Evolutionary conservation across 495 filamentous ascomycete species (phyloP), one percentile per base, ranked within the genome.

Genomic region (Xylaria intraflava): DNA sequence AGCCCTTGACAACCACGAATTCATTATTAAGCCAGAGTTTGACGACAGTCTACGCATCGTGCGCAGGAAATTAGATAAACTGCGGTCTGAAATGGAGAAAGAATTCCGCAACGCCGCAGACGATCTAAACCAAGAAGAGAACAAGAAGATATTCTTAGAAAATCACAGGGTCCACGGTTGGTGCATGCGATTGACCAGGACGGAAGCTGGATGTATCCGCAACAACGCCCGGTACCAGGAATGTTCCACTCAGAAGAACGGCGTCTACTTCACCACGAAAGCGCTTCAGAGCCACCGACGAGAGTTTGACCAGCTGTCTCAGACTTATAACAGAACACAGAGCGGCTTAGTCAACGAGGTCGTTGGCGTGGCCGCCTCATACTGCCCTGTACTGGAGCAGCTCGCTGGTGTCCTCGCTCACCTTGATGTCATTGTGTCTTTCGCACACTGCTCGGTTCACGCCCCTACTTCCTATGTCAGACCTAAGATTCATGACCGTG

Each of bases 131-230:
- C 92, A 96, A 61, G 93, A 99, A 56, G 83, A 83, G 54, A 92
- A 96, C 61, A 99, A 99, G 78, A 99, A 99, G 68, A 83, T 99
- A 30, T 97, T 97, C 69, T 78, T 99, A 44, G 93, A 99, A 60
- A 96, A 96, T 63, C 93, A 96, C 72, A 86, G 83, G 59, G 85
- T 90, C 2, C 90, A 99, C 60, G 94, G 94, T 20, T 96, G 90
- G 89, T 96, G 92, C 72, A 93, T 99, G 76, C 83, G 93, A 38
- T 74, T 99, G 17, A 97, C 93, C 12, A 78, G 93, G 50, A 92
- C 83, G 11, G 93, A 99, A 70, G 88, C 93, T 3, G 83, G 86
- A 24, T 93, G 88, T 62, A 99, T 99, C 60, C 86, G 93, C 45
- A 91, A 91, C 68, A 93, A 94, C 62, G 81, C 78, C 55, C 78